phyloP scores from a whole-genome alignment of 306 rosid species.

The Alnus rubra region DNA sequence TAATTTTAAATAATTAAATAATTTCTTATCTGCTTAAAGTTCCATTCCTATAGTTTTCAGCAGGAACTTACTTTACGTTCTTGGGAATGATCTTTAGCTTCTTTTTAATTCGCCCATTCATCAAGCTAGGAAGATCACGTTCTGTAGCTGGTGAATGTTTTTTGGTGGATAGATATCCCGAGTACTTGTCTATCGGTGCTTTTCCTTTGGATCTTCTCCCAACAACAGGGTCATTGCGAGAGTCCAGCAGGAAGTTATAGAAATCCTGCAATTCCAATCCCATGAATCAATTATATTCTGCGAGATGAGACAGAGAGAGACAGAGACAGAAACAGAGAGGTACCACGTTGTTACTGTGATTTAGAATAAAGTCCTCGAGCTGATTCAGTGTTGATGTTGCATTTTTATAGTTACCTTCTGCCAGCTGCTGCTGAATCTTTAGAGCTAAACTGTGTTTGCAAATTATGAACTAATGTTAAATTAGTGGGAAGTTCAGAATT shows the following conservation, averaged over 20 bases:
- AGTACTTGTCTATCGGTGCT: not conserved
- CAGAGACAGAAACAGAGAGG: not conserved
- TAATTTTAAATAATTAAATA: too few relatives aligned
- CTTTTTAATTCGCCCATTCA: not conserved
- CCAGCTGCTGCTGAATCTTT: not conserved
- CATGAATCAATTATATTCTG: not conserved
- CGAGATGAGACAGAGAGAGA: not conserved
- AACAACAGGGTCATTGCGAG: not conserved
- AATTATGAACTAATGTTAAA: too few relatives aligned
- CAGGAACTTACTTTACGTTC: not conserved
- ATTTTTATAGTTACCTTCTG: not conserved
- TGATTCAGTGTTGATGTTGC: not conserved
- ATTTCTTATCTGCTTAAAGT: too few relatives aligned
- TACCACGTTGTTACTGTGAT: not conserved
- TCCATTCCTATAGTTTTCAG: too few relatives aligned
- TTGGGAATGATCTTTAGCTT: not conserved
- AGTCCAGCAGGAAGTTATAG: not conserved
- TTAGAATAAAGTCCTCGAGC: not conserved
- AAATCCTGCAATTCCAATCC: not conserved
- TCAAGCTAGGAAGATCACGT: not conserved
- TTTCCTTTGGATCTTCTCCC: not conserved
- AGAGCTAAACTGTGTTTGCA: not conserved
- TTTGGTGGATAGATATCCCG: not conserved
- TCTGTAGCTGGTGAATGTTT: not conserved
- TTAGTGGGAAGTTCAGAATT: too few relatives aligned